Percentiles rank a stretch among this genome's conserved stretches.
Evolutionary conservation across 2,329 filamentous ascomycete species (phyloP).

Genomic region (Pochonia chlamydosporia): DNA sequence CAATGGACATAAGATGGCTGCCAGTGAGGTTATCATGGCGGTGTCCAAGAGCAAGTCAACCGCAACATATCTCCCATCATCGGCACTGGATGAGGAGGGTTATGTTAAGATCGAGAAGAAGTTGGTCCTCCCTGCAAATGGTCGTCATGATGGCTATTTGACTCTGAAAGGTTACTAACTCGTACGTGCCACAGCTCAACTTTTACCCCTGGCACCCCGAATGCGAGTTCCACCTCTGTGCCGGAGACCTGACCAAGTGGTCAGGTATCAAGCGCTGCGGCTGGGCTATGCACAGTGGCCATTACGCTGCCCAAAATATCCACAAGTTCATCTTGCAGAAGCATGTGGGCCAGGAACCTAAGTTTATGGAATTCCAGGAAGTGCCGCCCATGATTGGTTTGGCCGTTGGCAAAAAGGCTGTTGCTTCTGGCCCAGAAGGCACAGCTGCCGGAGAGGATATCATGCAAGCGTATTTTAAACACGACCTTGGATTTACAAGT

Average conservation of each 20-base stretch:
- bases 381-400: conserved; percentile 64
- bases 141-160: no score
- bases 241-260: conserved; percentile 66
- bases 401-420: conserved; percentile 63
- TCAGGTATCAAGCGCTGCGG: conserved; percentile 76
- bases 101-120: conserved; percentile 57
- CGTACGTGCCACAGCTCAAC: conserved; percentile 35
- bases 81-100: conserved; percentile 55
- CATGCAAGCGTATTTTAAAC: conserved; percentile 57
- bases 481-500: conserved; percentile 62
- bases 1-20: conserved; percentile 52
- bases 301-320: conserved; percentile 60
- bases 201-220: conserved; percentile 48
- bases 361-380: conserved; percentile 43
- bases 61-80: conserved; percentile 54
- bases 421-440: conserved; percentile 56
- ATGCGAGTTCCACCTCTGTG: conserved; percentile 59
- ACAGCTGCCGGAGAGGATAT: conserved; percentile 57
- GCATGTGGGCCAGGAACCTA: conserved; percentile 32
- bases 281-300: conserved; percentile 68
- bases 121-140: conserved; percentile 34
- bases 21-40: conserved; percentile 64
- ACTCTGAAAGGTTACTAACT: not conserved
- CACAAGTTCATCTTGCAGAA: conserved; percentile 53
- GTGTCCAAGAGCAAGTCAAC: conserved; percentile 59